Conservation (phyloP, 164 flowering plant species). For the Chimonanthus salicifolius region DNA sequence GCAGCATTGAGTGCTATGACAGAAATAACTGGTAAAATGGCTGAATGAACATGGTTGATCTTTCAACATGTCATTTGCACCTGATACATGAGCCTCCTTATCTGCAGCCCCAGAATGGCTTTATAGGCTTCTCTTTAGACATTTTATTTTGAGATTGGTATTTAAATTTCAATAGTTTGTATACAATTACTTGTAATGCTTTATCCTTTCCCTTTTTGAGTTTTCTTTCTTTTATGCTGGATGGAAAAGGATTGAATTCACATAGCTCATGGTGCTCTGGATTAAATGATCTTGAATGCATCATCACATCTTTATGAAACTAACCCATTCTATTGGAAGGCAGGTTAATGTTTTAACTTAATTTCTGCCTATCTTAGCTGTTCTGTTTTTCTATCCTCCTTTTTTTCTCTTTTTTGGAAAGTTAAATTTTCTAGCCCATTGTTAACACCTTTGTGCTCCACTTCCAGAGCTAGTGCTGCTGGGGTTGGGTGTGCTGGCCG, state of each 20-base stretch:
- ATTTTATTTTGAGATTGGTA: neutral
- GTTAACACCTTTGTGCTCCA: slow-evolving; percentile 3
- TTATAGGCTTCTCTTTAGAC: too few relatives aligned
- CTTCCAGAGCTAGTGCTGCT: slow-evolving; percentile 42
- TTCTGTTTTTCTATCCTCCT: neutral
- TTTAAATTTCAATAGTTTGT: neutral
- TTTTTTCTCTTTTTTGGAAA: neutral
- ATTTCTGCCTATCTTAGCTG: too few relatives aligned
- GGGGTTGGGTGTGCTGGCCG: slow-evolving; percentile 46
- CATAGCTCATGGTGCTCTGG: neutral
- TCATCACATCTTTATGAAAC: neutral
- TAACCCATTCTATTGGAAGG: neutral
- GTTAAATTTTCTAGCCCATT: neutral
- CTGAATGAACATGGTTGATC: too few relatives aligned
- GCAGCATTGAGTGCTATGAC: too few relatives aligned
- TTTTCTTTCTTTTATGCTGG: neutral
- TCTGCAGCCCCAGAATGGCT: too few relatives aligned
- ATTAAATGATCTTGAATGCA: neutral
- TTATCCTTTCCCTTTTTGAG: neutral
- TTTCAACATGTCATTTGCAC: too few relatives aligned
- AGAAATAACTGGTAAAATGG: too few relatives aligned
- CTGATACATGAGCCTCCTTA: too few relatives aligned
- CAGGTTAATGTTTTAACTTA: neutral
- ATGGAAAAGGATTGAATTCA: neutral
- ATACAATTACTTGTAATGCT: neutral